Conservation (phyloP, 176 grass and related monocot genomes). For the Oryza glaberrima region DNA sequence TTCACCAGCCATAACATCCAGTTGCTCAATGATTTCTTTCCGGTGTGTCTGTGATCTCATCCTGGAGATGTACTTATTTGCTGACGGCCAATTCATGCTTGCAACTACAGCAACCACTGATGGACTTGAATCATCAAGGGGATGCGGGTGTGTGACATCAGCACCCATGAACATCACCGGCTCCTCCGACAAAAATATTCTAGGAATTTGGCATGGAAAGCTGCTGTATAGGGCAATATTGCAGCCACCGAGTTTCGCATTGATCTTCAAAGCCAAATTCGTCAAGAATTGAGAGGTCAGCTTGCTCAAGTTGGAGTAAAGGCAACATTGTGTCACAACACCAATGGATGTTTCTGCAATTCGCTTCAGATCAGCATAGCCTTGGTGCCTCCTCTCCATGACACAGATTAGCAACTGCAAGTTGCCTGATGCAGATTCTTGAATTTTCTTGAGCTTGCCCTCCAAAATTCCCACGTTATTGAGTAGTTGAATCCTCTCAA, state of each 20-base stretch:
- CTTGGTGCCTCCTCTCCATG: constrained; percentile 84
- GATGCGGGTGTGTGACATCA: constrained; percentile 94
- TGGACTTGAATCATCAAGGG: constrained; percentile 84
- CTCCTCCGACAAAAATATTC: constrained; percentile 68
- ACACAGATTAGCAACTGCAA: constrained; percentile 83
- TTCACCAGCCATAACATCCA: constrained; percentile 72
- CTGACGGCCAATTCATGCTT: constrained; percentile 90
- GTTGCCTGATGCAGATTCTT: constrained; percentile 80
- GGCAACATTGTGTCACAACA: constrained; percentile 90
- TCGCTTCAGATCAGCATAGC: constrained; percentile 88
- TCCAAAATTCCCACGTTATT: constrained; percentile 75
- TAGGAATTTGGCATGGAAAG: constrained; percentile 78
- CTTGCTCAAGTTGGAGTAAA: constrained; percentile 81
- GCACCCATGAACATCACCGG: constrained; percentile 96
- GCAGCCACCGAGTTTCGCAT: constrained; percentile 85
- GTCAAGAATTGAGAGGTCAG: constrained; percentile 76
- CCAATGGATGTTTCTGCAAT: constrained; percentile 89
- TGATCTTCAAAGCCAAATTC: constrained; percentile 90
- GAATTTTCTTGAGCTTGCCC: constrained; percentile 72
- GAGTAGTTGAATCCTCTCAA: constrained; percentile 81
- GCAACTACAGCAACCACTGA: constrained; percentile 89
- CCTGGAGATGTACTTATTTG: constrained; percentile 89
- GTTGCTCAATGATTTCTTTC: constrained; percentile 85
- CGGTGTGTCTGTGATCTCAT: constrained; percentile 97
- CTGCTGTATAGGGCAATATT: constrained; percentile 79